Evolutionary conservation across 371 early-diverging fungal genomes (phyloP).

Genomic region (Rhizopus arrhizus): DNA sequence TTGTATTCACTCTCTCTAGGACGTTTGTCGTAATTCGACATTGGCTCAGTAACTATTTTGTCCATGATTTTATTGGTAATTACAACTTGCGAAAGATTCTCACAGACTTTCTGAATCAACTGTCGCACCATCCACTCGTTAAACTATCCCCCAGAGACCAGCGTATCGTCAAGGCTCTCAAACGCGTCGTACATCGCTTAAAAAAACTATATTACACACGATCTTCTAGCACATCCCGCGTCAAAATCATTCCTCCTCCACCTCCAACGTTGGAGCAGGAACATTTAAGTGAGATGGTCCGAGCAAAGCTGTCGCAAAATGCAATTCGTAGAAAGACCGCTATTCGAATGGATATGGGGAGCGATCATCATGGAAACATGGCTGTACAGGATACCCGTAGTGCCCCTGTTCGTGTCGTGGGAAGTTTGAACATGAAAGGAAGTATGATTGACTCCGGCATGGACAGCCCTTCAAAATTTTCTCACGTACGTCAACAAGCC

Average conservation of each 20-base stretch:
- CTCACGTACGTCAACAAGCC: slow-evolving; percentile 12
- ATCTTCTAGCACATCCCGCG: slow-evolving; percentile 31
- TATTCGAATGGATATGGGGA: slow-evolving; percentile 28
- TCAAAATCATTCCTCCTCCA: slow-evolving; percentile 38
- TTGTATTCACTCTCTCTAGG: slow-evolving; percentile 26
- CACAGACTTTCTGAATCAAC: slow-evolving; percentile 45
- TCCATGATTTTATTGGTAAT: slow-evolving; percentile 62
- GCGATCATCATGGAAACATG: slow-evolving; percentile 38
- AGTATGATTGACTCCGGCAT: slow-evolving; percentile 22
- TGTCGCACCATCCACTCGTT: slow-evolving; percentile 50
- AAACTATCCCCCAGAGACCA: slow-evolving; percentile 53
- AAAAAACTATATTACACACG: slow-evolving; percentile 45
- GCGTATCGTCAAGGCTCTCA: slow-evolving; percentile 59
- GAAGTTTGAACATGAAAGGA: slow-evolving; percentile 27
- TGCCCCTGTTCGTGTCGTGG: slow-evolving; percentile 41
- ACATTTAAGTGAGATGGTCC: slow-evolving; percentile 34
- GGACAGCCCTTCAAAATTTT: slow-evolving; percentile 7
- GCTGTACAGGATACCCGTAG: slow-evolving; percentile 39
- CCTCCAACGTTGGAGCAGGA: slow-evolving; percentile 37
- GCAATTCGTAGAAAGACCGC: slow-evolving; percentile 30
- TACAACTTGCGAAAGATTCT: slow-evolving; percentile 48
- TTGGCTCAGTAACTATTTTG: slow-evolving; percentile 71
- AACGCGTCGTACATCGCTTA: slow-evolving; percentile 49
- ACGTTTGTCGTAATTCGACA: slow-evolving; percentile 70
- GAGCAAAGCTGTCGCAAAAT: slow-evolving; percentile 35